Evolutionary conservation across 2,329 filamentous ascomycete species (phyloP), one percentile per base, ranked within the genome.

Genomic region (Hansfordia pulvinata): DNA sequence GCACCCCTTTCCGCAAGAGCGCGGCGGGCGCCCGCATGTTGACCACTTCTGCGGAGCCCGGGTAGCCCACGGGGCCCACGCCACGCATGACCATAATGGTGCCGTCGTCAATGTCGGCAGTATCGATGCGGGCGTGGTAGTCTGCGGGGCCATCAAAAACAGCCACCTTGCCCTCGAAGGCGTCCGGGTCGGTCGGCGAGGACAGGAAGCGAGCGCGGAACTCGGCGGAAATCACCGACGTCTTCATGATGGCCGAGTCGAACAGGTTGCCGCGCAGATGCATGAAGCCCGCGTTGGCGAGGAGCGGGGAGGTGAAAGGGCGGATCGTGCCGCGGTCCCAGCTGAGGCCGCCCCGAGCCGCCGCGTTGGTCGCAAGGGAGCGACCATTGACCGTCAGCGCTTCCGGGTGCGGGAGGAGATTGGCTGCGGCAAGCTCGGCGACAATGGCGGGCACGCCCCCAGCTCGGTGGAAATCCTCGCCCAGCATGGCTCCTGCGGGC

Each of bases 401-500:
- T 20, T 52, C 42, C 1, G 45, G 46, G 31, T 66, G 50, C 7
- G 42, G 42, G 9, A 68, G 40, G 31, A 58, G 59, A 1, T 56
- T 54, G 8, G 56, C 56, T 15, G 60, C 58, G 5, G 67, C 43
- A 11, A 69, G 47, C 35, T 69, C 63, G 2, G 62, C 62, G 50
- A 68, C 58, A 20, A 69, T 51, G 6, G 64, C 61, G 0, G 58
- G 63, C 3, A 68, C 46, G 4, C 64, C 63, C 4, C 64, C 64
- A 5, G 64, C 62, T 13, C 60, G 58, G 43, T 58, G 61, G 33
- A 65, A 68, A 29, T 69, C 64, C 37, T 68, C 64, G 19, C 62
- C 54, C 3, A 68, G 48, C 31, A 59, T 56, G 32, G 66, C 57
- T 4, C 64, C 65, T 0, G 63, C 61, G 0, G 65, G 65, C 36